Base-by-base conservation (phyloP, 2,329 filamentous ascomycete genomes). In the Fusarium secorum region DNA sequence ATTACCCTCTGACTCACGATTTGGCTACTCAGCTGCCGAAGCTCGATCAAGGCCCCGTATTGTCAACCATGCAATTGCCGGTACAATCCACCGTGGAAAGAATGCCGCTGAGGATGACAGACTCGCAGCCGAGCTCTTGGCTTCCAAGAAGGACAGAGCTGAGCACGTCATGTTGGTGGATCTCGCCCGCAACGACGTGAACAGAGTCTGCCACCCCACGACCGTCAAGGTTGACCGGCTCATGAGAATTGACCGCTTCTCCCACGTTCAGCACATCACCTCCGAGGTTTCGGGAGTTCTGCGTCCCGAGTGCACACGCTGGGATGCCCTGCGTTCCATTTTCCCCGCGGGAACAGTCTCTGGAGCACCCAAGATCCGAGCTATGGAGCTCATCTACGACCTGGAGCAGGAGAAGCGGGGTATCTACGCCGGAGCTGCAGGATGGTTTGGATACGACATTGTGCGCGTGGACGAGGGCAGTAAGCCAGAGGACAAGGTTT, bases 151-250 rank as follows among this genome's bases (percentile, higher is more conserved):
- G 82, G 96, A 99, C 84, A 90, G 93, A 57, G 93, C 93, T 54
- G 93, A 97, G 83, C 94, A 98, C 84, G 95, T 98, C 77, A 99
- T 99, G 96, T 85, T 99, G 74, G 96, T 98, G 49, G 95, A 99
- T 80, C 86, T 98, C 60, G 96, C 96, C 17, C 90, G 96, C 64
- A 98, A 99, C 85, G 96, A 99, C 81, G 90, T 99, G 74, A 98
- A 98, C 83, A 91, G 96, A 52, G 93, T 99, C 26, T 97, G 94
- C 81, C 94, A 98, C 82, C 96, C 96, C 22, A 85, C 91, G 39
- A 93, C 93, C 32, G 97, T 95, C 33, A 90, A 93, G 67, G 96
- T 98, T 30, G 96, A 99, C 84, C 89, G 94, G 57, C 85, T 98
- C 70, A 98, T 98, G 95, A 93, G 94, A 5, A 93, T 97, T 17